Base-by-base conservation (phyloP, 495 filamentous ascomycete genomes). In the Annulohypoxylon maeteangense region DNA sequence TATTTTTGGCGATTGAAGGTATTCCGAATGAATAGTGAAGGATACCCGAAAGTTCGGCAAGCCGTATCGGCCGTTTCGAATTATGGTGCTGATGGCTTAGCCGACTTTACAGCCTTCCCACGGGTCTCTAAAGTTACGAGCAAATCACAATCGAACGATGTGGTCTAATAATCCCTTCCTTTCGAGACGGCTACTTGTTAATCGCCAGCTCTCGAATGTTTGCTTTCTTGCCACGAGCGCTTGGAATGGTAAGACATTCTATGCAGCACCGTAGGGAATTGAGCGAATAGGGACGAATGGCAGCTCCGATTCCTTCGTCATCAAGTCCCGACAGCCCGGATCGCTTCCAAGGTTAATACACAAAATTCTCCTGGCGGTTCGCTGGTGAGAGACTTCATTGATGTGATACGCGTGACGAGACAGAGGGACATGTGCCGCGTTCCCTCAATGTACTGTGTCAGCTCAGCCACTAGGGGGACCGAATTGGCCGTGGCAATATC, bases 381-480 rank as follows among this genome's bases (percentile, higher is more conserved):
- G 44, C 44, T 67, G n/a, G 38, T 67, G 51, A 47, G 29, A 57
- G 31, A 6, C 16, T 3, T 14, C 40, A 14, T 16, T 48, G 44
- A 48, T 53, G 27, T 64, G 69, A 59, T 59, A 67, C 63, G 53
- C 44, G 62, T 62, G 63, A 67, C 63, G 69, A 71, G 57, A 67
- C 62, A 34, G 59, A 58, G 51, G 23, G 25, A 14, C 48, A 47
- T 45, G 38, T 55, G 58, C 50, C 40, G 34, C 20, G 18, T 48
- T 42, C 3, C 31, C 12, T 40, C 58, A 5, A 7, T n/a, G 20
- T 2, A 18, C n/a, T n/a, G n/a, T 16, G 25, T 61, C 56, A 34
- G 23, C 25, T 47, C 25, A 25, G 3, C 56, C 45, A 54, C 32
- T 45, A 14, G 22, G 65, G 47, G 14, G 34, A 11, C 57, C 36